These are phyloP conservation scores for Zygosaccharomyces pseudobailii DNA, from an alignment of 1,139 yeast genomes.

Conservation along the genomic window DNA sequence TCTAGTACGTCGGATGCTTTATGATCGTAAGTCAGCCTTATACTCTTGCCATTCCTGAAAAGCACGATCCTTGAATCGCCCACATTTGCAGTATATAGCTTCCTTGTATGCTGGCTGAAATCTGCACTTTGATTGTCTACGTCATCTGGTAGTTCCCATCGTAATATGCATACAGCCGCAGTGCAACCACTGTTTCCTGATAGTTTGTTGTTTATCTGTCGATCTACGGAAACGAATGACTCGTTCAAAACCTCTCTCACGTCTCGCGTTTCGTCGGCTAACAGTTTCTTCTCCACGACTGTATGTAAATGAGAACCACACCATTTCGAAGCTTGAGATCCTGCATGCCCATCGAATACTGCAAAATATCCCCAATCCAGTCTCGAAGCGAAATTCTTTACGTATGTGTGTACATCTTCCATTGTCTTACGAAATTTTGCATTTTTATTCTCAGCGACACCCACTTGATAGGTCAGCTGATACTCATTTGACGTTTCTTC, in stretches of 20 bases:
- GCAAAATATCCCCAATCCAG: conserved; percentile 96
- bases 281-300: conserved; percentile 33
- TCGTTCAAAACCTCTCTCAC: conserved; percentile 54
- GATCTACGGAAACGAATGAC: conserved; percentile 71
- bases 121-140: conserved; percentile 20
- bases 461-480: conserved; percentile 66
- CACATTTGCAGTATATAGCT: conserved; percentile 90
- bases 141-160: conserved; percentile 67
- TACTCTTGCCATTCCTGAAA: conserved; percentile 66
- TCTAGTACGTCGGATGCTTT: conserved; percentile 84
- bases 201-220: conserved; percentile 48
- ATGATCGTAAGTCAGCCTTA: conserved; percentile 86
- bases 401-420: conserved; percentile 97
- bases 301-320: conserved; percentile 82
- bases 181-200: conserved; percentile 85
- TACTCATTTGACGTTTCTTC: conserved; percentile 16
- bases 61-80: conserved; percentile 89
- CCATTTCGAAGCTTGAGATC: conserved; percentile 90
- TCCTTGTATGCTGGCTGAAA: conserved; percentile 49
- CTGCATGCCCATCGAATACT: conserved; percentile 97
- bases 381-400: conserved; percentile 84
- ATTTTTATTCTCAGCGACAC: conserved; percentile 87
- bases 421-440: conserved; percentile 75
- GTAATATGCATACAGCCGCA: conserved; percentile 86
- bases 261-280: conserved; percentile 40